These are phyloP conservation scores for Inga leiocalycina DNA, from an alignment of 306 rosid genomes.

Conservation along the genomic window DNA sequence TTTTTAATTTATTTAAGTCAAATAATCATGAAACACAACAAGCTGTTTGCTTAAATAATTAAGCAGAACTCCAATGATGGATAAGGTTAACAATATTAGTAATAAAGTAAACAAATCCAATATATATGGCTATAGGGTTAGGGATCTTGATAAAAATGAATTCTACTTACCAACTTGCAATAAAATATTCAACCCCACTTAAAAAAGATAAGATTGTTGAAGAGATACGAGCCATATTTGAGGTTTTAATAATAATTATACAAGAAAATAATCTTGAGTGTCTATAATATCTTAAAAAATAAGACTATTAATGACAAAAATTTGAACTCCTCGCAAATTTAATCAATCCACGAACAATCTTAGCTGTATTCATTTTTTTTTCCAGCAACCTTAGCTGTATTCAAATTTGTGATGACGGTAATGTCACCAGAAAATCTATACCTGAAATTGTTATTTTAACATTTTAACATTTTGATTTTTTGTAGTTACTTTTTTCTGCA, in stretches of 20 bases:
- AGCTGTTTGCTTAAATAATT: not conserved
- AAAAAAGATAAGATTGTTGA: conserved; percentile 3
- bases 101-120: not conserved
- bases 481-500: not conserved
- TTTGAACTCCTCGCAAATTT: not conserved
- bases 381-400: too few species aligned
- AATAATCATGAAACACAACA: not conserved
- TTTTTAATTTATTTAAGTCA: conserved; percentile 23
- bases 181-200: conserved; percentile 34
- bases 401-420: too few species aligned
- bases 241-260: not conserved
- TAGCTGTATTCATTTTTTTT: too few species aligned
- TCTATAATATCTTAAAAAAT: too few species aligned
- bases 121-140: not conserved
- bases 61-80: conserved; percentile 1
- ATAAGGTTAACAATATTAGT: conserved; percentile 35
- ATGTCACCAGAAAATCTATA: not conserved
- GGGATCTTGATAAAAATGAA: conserved; percentile 24
- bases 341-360: not conserved
- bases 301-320: not conserved
- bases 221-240: not conserved
- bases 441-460: too few species aligned
- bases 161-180: conserved; percentile 18
- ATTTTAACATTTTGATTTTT: not conserved
- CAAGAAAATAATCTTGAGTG: not conserved